Conservation (phyloP, 208 protist species). For the Trypanosomatidae sp. region DNA sequence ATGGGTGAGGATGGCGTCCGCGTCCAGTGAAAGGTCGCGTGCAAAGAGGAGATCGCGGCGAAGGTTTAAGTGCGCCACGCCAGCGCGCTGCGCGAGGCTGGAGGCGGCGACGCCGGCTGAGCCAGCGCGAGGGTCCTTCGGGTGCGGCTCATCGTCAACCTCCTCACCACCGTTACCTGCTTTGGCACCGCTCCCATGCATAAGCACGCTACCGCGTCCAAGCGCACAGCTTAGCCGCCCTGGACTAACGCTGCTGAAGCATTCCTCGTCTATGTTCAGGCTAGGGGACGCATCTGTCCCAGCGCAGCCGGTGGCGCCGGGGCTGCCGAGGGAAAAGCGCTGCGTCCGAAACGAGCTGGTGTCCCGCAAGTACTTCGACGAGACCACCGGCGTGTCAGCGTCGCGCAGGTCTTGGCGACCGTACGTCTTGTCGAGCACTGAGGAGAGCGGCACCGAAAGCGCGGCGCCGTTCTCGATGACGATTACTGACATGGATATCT, state of each 20-base stretch:
- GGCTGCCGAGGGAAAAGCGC: constrained; percentile 56
- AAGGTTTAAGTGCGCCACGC: constrained; percentile 46
- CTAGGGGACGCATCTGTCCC: constrained; percentile 30
- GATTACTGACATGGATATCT: constrained; percentile 85
- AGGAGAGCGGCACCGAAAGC: constrained; percentile 67
- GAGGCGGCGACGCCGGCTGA: constrained; percentile 27
- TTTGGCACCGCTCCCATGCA: constrained; percentile 8
- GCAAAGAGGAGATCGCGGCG: constrained; percentile 39
- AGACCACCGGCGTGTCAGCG: constrained; percentile 83
- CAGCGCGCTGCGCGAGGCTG: constrained; percentile 46
- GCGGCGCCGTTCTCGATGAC: constrained; percentile 86
- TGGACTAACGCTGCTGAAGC: constrained; percentile 14
- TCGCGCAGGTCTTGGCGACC: constrained; percentile 71
- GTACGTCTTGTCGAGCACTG: constrained; percentile 83
- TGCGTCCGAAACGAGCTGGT: constrained; percentile 42
- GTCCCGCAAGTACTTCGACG: constrained; percentile 53
- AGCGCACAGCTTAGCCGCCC: constrained; percentile 5
- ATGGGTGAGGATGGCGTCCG: constrained; percentile 78
- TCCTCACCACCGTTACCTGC: constrained; percentile 2
- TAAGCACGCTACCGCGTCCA: constrained; percentile 24
- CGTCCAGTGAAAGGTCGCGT: constrained; percentile 69
- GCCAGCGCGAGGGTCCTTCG: constrained; percentile 34
- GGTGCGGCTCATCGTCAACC: constrained; percentile 38
- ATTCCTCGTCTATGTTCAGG: constrained; percentile 45
- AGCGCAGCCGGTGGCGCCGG: background rate